phyloP scores from a whole-genome alignment of 495 filamentous ascomycete species.

The Penicillium alfredii region DNA sequence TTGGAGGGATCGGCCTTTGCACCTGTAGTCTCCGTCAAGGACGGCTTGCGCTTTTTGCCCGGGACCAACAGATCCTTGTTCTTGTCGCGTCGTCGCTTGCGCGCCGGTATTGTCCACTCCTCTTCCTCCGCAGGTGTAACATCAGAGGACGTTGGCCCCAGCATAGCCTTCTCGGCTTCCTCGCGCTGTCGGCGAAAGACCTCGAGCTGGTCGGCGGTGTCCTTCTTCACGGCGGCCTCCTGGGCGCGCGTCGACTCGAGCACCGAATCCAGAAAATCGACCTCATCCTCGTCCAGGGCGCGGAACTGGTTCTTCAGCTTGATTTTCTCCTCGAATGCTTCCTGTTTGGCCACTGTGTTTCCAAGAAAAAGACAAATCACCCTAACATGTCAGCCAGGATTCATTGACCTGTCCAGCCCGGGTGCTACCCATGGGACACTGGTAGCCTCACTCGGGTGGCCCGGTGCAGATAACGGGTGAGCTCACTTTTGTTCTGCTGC shows the following conservation, averaged over 20 bases:
- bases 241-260: conserved; percentile 60
- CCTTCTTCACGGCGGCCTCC: conserved; percentile 66
- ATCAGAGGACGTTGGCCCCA: conserved; percentile 34
- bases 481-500: conserved; percentile 88
- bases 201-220: conserved; percentile 68
- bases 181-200: conserved; percentile 64
- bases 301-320: conserved; percentile 91
- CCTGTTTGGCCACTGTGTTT: conserved; percentile 78
- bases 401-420: not conserved
- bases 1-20: conserved; percentile 7
- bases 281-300: conserved; percentile 86
- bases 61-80: conserved; percentile 49
- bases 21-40: conserved; percentile 17
- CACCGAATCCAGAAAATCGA: conserved; percentile 82
- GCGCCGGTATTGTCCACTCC: conserved; percentile 48
- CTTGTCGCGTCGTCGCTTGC: conserved; percentile 56
- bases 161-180: conserved; percentile 51
- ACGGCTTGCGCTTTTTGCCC: conserved; percentile 53
- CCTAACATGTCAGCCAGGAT: conserved; percentile 38
- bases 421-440: no score
- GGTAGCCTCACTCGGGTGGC: no score
- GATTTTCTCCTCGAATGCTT: conserved; percentile 87
- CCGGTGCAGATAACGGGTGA: not conserved
- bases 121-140: conserved; percentile 38
- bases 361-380: conserved; percentile 28